phyloP scores from a whole-genome alignment of 495 filamentous ascomycete species.

The Aspergillus ellipticus region DNA sequence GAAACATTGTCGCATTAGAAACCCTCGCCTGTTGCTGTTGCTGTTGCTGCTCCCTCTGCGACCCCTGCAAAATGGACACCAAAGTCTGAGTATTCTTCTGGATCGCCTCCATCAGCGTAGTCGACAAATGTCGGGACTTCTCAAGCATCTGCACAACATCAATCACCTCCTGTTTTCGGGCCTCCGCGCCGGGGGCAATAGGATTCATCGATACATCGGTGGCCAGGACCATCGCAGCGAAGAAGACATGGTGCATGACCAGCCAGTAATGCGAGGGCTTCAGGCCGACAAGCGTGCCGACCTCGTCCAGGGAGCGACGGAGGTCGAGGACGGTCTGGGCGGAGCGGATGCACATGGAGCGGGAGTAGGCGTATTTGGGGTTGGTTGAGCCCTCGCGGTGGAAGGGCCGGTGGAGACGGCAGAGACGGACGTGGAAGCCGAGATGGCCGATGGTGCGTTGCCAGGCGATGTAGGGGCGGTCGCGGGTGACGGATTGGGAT shows the following conservation, averaged over 20 bases:
- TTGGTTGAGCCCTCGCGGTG: constrained; percentile 26
- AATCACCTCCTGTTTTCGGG: constrained; percentile 22
- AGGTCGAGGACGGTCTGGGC: constrained; percentile 26
- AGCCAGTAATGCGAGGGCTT: constrained; percentile 21
- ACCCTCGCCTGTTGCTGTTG: background rate
- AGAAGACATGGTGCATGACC: constrained; percentile 26
- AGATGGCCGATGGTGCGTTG: constrained; percentile 23
- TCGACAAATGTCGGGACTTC: constrained; percentile 21
- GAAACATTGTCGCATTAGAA: background rate
- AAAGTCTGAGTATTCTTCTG: constrained; percentile 28
- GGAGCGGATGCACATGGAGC: constrained; percentile 23
- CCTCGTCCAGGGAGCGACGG: constrained; percentile 25
- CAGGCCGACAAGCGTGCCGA: constrained; percentile 8
- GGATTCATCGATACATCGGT: constrained; percentile 29
- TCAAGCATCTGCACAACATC: constrained; percentile 22
- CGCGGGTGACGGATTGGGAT: constrained; percentile 16
- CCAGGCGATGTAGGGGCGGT: constrained; percentile 25
- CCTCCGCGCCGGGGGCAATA: constrained; percentile 17
- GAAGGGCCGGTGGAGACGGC: constrained; percentile 28
- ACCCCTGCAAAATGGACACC: constrained; percentile 20
- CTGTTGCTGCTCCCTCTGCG: constrained; percentile 7
- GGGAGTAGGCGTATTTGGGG: constrained; percentile 27
- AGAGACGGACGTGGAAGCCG: constrained; percentile 24
- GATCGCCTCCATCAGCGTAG: constrained; percentile 17
- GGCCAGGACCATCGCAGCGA: constrained; percentile 28